phyloP scores from a whole-genome alignment of 768 basidiomycete genomes.

The Serpula lacrymans region DNA sequence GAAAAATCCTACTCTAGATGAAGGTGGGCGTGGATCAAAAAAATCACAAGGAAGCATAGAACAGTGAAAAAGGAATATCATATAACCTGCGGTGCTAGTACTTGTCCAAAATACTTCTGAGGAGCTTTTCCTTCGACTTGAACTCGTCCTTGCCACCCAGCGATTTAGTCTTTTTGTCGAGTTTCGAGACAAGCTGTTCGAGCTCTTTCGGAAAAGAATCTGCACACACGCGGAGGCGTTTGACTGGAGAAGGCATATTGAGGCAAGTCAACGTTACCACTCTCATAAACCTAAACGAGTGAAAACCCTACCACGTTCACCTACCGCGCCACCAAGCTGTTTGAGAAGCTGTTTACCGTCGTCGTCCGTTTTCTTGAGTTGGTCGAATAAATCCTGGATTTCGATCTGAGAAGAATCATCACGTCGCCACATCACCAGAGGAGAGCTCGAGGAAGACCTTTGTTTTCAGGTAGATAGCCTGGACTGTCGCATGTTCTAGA shows the following conservation, averaged over 20 bases:
- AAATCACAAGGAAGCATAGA: too few relatives aligned
- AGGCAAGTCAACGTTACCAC: constrained; percentile 6
- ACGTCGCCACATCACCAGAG: not conserved
- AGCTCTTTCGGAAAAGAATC: constrained; percentile 46
- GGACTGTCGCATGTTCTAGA: constrained; percentile 41
- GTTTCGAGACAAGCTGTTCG: constrained; percentile 46
- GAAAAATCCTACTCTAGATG: too few relatives aligned
- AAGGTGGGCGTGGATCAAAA: too few relatives aligned
- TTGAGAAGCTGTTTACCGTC: constrained; percentile 50
- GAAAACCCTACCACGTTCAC: constrained; percentile 43
- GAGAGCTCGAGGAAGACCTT: constrained; percentile 32
- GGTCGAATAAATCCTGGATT: constrained; percentile 37
- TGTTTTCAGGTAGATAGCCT: constrained; percentile 34
- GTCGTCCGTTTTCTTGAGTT: constrained; percentile 47
- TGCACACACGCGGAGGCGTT: constrained; percentile 37
- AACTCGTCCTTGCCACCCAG: constrained; percentile 29
- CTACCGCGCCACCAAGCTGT: constrained; percentile 41
- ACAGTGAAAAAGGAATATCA: too few relatives aligned
- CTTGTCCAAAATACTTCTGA: constrained; percentile 31
- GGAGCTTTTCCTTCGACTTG: constrained; percentile 31
- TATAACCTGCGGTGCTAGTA: constrained; percentile 22
- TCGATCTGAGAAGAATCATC: constrained; percentile 34
- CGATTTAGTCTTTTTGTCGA: constrained; percentile 53
- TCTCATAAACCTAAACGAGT: not conserved
- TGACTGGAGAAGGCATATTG: constrained; percentile 31